A percentile compares a stretch with the other conserved stretches of the same genome.
Conservation (phyloP, 2,329 filamentous ascomycete species). For the Verticillium isaacii region DNA sequence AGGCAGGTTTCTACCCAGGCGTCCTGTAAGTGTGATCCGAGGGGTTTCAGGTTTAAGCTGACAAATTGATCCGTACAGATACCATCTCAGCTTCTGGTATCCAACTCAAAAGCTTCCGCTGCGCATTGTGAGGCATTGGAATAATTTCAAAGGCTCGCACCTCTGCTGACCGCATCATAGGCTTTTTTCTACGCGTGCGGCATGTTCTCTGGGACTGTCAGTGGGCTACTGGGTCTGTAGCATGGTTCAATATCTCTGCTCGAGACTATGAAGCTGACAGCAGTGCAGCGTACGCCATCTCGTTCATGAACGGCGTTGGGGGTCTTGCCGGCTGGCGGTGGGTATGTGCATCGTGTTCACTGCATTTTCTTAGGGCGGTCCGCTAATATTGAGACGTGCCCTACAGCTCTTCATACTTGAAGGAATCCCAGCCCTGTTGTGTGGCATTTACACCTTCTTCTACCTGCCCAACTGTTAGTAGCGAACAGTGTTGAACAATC, state of each 20-base stretch:
- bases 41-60: background rate
- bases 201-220: conserved; percentile 26
- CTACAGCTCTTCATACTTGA: conserved; percentile 21
- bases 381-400: background rate
- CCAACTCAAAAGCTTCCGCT: conserved; percentile 23
- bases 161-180: conserved; percentile 2
- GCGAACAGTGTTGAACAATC: background rate
- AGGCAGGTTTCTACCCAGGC: conserved; percentile 23
- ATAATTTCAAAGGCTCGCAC: background rate
- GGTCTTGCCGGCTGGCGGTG: conserved; percentile 20
- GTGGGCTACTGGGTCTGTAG: conserved; percentile 16
- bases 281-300: conserved; percentile 19
- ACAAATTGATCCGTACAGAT: conserved; percentile 6
- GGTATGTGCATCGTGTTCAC: conserved; percentile 2
- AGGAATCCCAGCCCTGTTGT: conserved; percentile 18
- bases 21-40: conserved; percentile 11
- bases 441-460: conserved; percentile 17
- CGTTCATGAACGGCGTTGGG: conserved; percentile 18
- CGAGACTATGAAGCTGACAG: background rate
- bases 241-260: rapidly evolving
- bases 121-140: conserved; percentile 16
- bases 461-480: conserved; percentile 17
- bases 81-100: conserved; percentile 26
- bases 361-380: no score
- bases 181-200: conserved; percentile 27